Evolutionary conservation across 2,329 filamentous ascomycete genomes (phyloP), one percentile per base, ranked within the genome.

Genomic region (Shiraia bambusicola): DNA sequence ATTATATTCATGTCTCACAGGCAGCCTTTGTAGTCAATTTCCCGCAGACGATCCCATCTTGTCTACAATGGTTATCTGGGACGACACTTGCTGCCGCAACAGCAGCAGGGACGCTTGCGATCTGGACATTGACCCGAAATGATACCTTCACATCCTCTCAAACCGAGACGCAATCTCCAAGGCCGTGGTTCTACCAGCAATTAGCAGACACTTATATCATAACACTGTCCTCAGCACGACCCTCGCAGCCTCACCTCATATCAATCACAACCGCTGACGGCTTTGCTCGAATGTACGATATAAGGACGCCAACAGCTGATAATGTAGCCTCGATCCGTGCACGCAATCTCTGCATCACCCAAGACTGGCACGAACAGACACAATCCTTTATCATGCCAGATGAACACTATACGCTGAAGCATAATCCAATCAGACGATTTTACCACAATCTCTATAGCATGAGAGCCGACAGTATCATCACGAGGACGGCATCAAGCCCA

Each of bases 51-150:
- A 58, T 84, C 3, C 82, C 74, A 49, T 80, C 79, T 7, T 76
- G 72, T 45, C 48, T 84, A 10, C 65, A 75, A 13, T 84, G 81
- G 79, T 63, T 83, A 11, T 81, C 78, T 9, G 70, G 73, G 2
- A 75, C 69, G 11, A 74, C 79, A 28, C 65, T 85, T 38, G 75
- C 75, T 3, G 76, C 76, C 14, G 78, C 76, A 22, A 78, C 75
- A 38, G 74, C 80, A 6, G 76, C 80, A 50, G 82, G 81, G 3
- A 77, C 70, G 40, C 64, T 83, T 3, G 76, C 73, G 4, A 63
- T 82, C 16, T 84, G 76, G 72, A 76, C 69, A 2, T 67, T 73
- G 37, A 55, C 71, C 24, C 64, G 70, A 38, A 63, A 65, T 28
- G 61, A 71, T 27, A 61, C 48, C 6, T 51, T 63, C 17, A 32